Percentiles rank a stretch among this genome's conserved stretches.
phyloP scores from a whole-genome alignment of 805 yeast genomes.

The Priceomyces carsonii region DNA sequence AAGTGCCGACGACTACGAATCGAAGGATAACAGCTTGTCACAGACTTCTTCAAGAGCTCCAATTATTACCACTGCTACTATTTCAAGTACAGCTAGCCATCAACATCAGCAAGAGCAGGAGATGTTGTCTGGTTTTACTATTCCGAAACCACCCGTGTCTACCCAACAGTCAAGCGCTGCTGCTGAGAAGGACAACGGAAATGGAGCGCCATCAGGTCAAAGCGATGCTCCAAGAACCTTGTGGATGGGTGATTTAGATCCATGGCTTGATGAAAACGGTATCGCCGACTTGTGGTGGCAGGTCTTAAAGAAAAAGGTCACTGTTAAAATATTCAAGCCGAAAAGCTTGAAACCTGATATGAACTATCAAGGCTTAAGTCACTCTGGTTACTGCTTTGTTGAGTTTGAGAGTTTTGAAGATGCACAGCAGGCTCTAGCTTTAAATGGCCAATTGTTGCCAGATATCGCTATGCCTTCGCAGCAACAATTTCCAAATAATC shows the following conservation, averaged over 20 bases:
- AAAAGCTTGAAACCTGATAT: constrained; percentile 25
- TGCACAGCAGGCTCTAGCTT: constrained; percentile 65
- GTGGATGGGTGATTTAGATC: constrained; percentile 90
- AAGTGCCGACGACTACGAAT: neutral
- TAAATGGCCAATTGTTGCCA: constrained; percentile 68
- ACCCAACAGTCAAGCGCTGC: constrained; percentile 38
- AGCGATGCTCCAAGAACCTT: constrained; percentile 63
- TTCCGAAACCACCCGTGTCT: constrained; percentile 44
- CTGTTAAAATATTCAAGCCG: constrained; percentile 65
- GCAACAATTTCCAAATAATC: constrained; percentile 38
- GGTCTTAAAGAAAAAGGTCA: constrained; percentile 53
- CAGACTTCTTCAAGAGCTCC: neutral
- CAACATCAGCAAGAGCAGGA: constrained; percentile 48
- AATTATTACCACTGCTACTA: constrained; percentile 12
- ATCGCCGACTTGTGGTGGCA: constrained; percentile 58
- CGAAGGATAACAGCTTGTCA: neutral
- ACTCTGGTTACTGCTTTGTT: constrained; percentile 72
- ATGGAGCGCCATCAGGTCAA: constrained; percentile 10
- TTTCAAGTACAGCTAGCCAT: constrained; percentile 35
- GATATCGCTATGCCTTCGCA: constrained; percentile 51
- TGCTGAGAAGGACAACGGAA: constrained; percentile 20
- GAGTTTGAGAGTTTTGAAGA: constrained; percentile 70
- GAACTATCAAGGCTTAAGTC: constrained; percentile 27
- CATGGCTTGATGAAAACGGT: constrained; percentile 70
- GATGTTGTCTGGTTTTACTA: constrained; percentile 35